Conservation (phyloP, 768 basidiomycete species). For the Kwoniella botswanensis region DNA sequence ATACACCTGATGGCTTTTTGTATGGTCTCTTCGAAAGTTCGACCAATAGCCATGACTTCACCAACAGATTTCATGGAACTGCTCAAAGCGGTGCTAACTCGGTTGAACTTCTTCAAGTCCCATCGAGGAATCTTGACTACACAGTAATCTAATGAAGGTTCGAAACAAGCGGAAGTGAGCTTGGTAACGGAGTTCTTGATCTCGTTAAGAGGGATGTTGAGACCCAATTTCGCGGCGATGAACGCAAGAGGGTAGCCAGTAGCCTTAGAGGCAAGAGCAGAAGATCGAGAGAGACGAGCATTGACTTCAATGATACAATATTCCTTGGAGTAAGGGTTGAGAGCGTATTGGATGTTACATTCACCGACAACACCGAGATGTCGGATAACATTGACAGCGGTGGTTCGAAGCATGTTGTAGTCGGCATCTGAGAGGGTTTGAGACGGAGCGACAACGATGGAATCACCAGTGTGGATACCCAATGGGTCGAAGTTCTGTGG, state of each 20-base stretch:
- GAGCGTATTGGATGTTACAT: constrained; percentile 98
- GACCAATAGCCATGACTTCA: constrained; percentile 98
- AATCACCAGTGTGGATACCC: constrained; percentile 98
- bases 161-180: constrained; percentile 95
- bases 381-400: constrained; percentile 97
- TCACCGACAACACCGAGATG: constrained; percentile 97
- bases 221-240: constrained; percentile 96
- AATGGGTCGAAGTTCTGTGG: constrained; percentile 95
- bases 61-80: constrained; percentile 99
- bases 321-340: constrained; percentile 91
- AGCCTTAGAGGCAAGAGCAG: constrained; percentile 96
- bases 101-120: constrained; percentile 97
- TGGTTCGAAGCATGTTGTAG: constrained; percentile 98
- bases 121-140: constrained; percentile 99
- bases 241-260: constrained; percentile 98
- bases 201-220: constrained; percentile 95
- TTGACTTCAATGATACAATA: constrained; percentile 99
- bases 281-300: constrained; percentile 96
- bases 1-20: constrained; percentile 98
- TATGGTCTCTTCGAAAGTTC: constrained; percentile 97
- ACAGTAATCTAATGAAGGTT: constrained; percentile 94
- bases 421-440: constrained; percentile 99
- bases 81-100: constrained; percentile 87
- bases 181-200: constrained; percentile 98
- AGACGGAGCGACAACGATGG: constrained; percentile 96